Base-by-base conservation (phyloP, 768 basidiomycete genomes). In the Boletus rex-veris region DNA sequence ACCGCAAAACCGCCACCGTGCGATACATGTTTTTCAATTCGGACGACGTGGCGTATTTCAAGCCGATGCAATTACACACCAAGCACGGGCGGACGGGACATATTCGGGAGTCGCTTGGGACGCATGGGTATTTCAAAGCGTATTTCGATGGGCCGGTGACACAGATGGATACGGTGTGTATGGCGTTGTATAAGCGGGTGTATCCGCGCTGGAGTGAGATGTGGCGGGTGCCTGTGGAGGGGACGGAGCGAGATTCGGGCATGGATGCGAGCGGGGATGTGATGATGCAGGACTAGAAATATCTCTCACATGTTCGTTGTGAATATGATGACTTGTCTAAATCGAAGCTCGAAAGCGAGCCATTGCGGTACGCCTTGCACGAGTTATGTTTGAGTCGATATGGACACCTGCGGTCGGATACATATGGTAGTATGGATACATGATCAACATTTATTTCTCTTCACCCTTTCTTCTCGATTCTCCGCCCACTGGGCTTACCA, bases 21-120 rank as follows among this genome's bases (percentile, higher is more conserved):
- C 86, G 96, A 51, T 98, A 98, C 76, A 91, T 99, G 92, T 98
- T 98, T 76, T 98, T 99, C 80, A 88, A 95, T 70, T 63, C 85
- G 83, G 92, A 92, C 43, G 96, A 98, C 67, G 81, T 98, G 45
- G 77, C 82, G 39, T 98, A 95, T 72, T 98, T 90, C 79, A 89
- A 92, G 69, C 93, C 94, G 2, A 85, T 98, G 54, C 92, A 96
- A 66, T 76, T 98, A 52, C 80, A 92, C 69, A 98, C 94, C 4
- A 99, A 98, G 72, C 80, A 87, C 55, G 95, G 96, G 10, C 81
- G 92, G 19, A 79, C 78, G 24, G 97, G 96, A 3, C 94, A 99
- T 71, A 90, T 95, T 61, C 79, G 78, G 45, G 95, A 94, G 72
- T 88, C 92, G 9, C 84, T 99, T 16, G 96, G 96, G 44, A 98